Evolutionary conservation across 805 yeast species (phyloP), one percentile per base, ranked within the genome.

Genomic region (Candida khao-thaluensis): DNA sequence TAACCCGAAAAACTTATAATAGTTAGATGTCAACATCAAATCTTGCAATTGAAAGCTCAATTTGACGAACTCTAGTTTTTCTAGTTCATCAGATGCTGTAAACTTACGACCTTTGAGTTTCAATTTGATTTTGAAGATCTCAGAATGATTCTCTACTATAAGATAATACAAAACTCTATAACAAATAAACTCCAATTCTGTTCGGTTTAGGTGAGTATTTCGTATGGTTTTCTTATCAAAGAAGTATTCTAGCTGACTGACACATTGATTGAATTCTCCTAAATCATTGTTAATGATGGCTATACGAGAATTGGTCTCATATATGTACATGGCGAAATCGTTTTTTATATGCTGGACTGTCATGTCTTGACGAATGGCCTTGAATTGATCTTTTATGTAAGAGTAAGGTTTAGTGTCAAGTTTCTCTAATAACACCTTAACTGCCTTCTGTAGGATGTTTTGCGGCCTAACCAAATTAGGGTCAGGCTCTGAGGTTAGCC

Each of bases 181-280:
- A 33, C 86, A 72, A 27, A 79, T 60, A 52, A 86, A 87, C 54
- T 90, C 96, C 33, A 71, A 64, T 48, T 70, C 68, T 6, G 44
- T 31, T 11, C 42, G 37, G 10, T 25, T 29, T 23, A 30, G 35
- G 7, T 42, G 41, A n/a, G 17, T 21, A 17, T 17, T 29, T 3
- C 28, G 28, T 8, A 28, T 26, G 21, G 18, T 18, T 16, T 56
- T 54, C 15, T 49, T 44, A 18, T 67, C 74, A 54, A 83, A 90
- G 17, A 90, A 64, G 31, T 74, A 68, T 46, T 77, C 77, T 36
- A 93, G 63, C 51, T 88, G 87, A 11, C 95, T 79, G 59, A 85
- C 95, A 57, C 98, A 93, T 59, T 91, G 97, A 64, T 93, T 93
- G 59, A 85, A 89, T 59, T 93, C 98, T 7, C 97, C 97, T 46